A percentile compares a stretch with the other conserved stretches of the same genome.
These are phyloP conservation scores for Hansenula lynferdii DNA, from an alignment of 1,139 yeast species.

Conservation along the genomic window DNA sequence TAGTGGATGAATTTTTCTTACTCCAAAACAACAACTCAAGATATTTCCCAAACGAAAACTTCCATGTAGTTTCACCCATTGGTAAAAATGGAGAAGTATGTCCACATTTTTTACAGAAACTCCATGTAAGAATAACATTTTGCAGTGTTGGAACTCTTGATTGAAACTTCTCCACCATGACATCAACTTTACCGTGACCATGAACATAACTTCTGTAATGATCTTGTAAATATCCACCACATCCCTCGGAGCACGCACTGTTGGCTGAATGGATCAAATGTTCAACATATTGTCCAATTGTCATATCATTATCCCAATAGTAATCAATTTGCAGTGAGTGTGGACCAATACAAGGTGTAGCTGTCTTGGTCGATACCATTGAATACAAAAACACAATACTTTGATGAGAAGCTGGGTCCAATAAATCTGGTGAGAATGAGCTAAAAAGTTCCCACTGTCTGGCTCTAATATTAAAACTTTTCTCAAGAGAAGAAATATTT, in stretches of 20 bases:
- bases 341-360: slow-evolving; percentile 94
- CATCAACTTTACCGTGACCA: slow-evolving; percentile 78
- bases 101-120: slow-evolving; percentile 78
- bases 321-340: slow-evolving; percentile 75
- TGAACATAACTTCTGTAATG: slow-evolving; percentile 90
- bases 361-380: slow-evolving; percentile 75
- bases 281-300: slow-evolving; percentile 86
- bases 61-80: slow-evolving; percentile 89
- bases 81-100: slow-evolving; percentile 73
- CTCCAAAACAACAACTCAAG: slow-evolving; percentile 87
- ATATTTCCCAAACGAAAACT: slow-evolving; percentile 88
- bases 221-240: slow-evolving; percentile 65
- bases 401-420: slow-evolving; percentile 72
- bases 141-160: slow-evolving; percentile 56
- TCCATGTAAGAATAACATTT: slow-evolving; percentile 84
- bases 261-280: slow-evolving; percentile 67
- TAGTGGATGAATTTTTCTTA: slow-evolving; percentile 31
- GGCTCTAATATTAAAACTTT: slow-evolving; percentile 32
- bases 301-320: slow-evolving; percentile 87
- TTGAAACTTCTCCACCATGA: slow-evolving; percentile 59
- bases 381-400: slow-evolving; percentile 75
- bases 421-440: slow-evolving; percentile 42
- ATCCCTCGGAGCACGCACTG: slow-evolving; percentile 71
- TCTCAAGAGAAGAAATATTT: slow-evolving; percentile 31
- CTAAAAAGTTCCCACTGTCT: slow-evolving; percentile 62